Base-by-base conservation (phyloP, 2,329 filamentous ascomycete genomes). In the Macrophomina phaseolina region DNA sequence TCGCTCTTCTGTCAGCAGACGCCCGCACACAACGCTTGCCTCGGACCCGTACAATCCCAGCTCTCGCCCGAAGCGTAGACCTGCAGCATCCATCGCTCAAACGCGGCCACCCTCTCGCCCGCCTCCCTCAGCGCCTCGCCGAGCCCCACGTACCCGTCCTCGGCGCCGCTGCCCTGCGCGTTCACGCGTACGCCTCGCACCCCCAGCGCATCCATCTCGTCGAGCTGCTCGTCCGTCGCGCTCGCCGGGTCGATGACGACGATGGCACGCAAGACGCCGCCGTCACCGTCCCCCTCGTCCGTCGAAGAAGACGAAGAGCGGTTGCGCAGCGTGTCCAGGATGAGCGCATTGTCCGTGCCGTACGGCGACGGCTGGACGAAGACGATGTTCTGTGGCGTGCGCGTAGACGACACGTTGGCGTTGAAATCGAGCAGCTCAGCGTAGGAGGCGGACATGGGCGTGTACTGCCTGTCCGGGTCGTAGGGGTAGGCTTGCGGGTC, bases 361-460 rank as follows among this genome's bases (percentile, higher is more conserved):
- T 60, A 60, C 4, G 56, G 16, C 3, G 56, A 60, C 16, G 56
- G 56, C 40, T 60, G 56, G 16, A 60, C 40, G 2, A 60, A 30
- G 7, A 60, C 56, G 4, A 60, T 48, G 16, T 60, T 60, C 5
- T 46, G 28, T 1, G 56, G 28, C 3, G 40, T 46, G 8, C 32
- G 4, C 4, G 56, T 48, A 0, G 9, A 23, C 2, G 28, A 18
- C 14, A 60, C 14, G 16, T 60, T 48, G 12, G 40, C 7, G 3
- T 60, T 60, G 56, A 60, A 60, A 1, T 28, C 28, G 2, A 60
- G 40, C 12, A 60, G 16, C 7, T 48, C 28, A 12, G 34, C 40
- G 11, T 60, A 60, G 0, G 16, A 14, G 5, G 56, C 56, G 5
- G 56, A 12, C 1, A 18, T 30, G 1, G 56, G 56, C 4, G 56